These are phyloP conservation scores for Chaetoscypha palmicola DNA, from an alignment of 2,329 filamentous ascomycete species.

Conservation along the genomic window DNA sequence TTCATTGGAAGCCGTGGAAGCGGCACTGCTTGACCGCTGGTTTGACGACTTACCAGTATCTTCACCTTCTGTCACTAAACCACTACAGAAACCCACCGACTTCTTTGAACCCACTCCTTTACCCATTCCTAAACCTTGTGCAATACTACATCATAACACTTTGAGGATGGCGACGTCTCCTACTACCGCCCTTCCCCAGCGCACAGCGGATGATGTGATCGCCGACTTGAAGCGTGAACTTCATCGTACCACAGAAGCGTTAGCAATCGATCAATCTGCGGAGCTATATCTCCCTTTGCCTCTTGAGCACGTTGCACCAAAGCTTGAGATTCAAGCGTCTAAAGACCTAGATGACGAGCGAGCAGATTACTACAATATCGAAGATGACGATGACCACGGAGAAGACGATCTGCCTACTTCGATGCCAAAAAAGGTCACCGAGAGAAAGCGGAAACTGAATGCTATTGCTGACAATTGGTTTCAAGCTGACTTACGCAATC, in stretches of 20 bases:
- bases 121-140: no score
- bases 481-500: conserved; percentile 24
- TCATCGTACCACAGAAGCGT: background rate
- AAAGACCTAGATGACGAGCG: conserved; percentile 12
- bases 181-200: conserved; percentile 18
- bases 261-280: background rate
- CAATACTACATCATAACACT: no score
- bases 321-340: background rate
- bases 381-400: conserved; percentile 13
- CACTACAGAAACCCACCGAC: no score
- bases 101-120: no score
- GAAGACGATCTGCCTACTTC: conserved; percentile 26
- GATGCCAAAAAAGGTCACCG: conserved; percentile 35
- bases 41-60: background rate
- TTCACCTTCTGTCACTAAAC: background rate
- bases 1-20: background rate
- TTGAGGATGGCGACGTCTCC: conserved; percentile 1
- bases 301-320: background rate
- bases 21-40: background rate
- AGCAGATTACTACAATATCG: no score
- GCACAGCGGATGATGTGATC: conserved; percentile 26
- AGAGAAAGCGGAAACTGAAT: conserved; percentile 44
- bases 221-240: conserved; percentile 22
- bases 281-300: background rate
- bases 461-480: conserved; percentile 43